Base-by-base conservation (phyloP, 2,329 filamentous ascomycete species). In the Zalaria sp. region DNA sequence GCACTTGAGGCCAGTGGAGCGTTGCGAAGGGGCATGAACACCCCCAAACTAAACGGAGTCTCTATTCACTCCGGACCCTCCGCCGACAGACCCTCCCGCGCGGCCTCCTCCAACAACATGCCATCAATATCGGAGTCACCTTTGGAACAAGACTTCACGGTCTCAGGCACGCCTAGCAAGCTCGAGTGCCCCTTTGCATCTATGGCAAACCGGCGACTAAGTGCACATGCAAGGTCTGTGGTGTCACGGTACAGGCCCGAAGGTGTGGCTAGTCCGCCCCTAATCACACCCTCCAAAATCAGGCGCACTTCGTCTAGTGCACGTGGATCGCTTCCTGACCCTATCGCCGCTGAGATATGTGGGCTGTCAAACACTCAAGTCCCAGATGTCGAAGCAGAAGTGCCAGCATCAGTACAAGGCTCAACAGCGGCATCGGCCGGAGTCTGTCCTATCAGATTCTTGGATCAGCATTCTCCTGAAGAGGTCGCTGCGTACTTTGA, bases 401-500 rank as follows among this genome's bases (percentile, higher is more conserved):
- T 18, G 18, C 18, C 18, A 18, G 41, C 43, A 9, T 48, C 46
- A 5, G 40, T 44, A 3, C 46, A 48, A 37, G 46, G 46, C 26
- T 48, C 47, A 11, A 41, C 42, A 6, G 25, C 40, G 36, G 18
- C 18, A 18, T 18, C 18, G 18, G 59, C 55, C n/a, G 63, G 75
- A 43, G 86, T 86, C 56, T 96, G 89, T 60, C 89, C 89, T 3
- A 96, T 96, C 46, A 83, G 89, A 38, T 95, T 83, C 64, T 69
- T 95, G 56, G 82, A 95, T 60, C 81, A 93, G 59, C 88, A 94
- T 57, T 87, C 86, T 2, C 85, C 89, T 2, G 85, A 94, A 64
- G 88, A 95, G 57, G 81, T 96, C 47, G 89, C 89, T 9, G 77
- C 83, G 54, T 96, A 94, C 59, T 86, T 96, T 55, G 85, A 95